Evolutionary conservation across 2,329 filamentous ascomycete species (phyloP).

Genomic region (Fusarium sp.): DNA sequence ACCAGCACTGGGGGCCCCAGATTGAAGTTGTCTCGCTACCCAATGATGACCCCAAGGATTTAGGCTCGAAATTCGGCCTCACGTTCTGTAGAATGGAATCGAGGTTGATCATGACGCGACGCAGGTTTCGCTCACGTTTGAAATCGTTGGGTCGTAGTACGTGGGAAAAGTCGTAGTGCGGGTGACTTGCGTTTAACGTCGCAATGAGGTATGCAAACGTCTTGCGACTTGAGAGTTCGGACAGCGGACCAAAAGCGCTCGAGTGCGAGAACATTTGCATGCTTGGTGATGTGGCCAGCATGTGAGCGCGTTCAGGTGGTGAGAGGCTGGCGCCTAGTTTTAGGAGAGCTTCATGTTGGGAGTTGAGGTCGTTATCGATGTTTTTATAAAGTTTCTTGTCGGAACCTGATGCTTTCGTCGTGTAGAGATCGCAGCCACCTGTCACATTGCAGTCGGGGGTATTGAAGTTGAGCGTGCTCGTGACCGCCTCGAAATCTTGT

Average conservation of each 20-base stretch:
- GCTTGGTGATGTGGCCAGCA: slow-evolving; percentile 72
- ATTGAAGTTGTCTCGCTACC: slow-evolving; percentile 65
- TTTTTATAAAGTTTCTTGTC: slow-evolving; percentile 98
- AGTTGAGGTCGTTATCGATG: slow-evolving; percentile 91
- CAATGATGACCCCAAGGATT: slow-evolving; percentile 55
- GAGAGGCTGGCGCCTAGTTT: slow-evolving; percentile 89
- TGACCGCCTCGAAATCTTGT: slow-evolving; percentile 90
- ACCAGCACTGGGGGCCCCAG: slow-evolving; percentile 94
- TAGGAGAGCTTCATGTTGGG: slow-evolving; percentile 88
- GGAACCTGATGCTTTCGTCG: slow-evolving; percentile 91
- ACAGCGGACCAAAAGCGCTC: slow-evolving; percentile 91
- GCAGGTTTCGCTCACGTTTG: slow-evolving; percentile 81
- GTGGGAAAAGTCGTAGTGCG: slow-evolving; percentile 94
- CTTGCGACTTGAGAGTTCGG: slow-evolving; percentile 86
- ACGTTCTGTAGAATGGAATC: slow-evolving; percentile 90
- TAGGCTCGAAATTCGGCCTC: slow-evolving; percentile 69
- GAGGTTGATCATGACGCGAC: slow-evolving; percentile 85
- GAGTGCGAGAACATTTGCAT: slow-evolving; percentile 75
- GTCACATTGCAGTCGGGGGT: slow-evolving; percentile 92
- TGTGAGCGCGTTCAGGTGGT: slow-evolving; percentile 79
- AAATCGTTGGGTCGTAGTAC: slow-evolving; percentile 91
- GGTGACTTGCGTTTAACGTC: slow-evolving; percentile 92
- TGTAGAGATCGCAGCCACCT: slow-evolving; percentile 96
- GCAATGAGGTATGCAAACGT: slow-evolving; percentile 97
- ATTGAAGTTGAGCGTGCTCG: slow-evolving; percentile 93